phyloP scores from a whole-genome alignment of 2,329 filamentous ascomycete species.

The Fusarium zealandicum region DNA sequence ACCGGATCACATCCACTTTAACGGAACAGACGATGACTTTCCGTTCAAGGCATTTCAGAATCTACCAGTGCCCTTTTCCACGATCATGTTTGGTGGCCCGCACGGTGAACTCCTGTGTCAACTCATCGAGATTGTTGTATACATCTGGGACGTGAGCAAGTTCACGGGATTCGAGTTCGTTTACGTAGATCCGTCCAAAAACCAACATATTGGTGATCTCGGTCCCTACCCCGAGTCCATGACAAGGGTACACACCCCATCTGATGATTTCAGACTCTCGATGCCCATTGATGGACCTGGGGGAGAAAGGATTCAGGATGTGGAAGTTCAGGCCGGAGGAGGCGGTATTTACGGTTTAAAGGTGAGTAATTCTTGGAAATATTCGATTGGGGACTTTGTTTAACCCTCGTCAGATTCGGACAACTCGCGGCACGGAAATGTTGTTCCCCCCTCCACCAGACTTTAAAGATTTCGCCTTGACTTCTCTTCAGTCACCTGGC shows the following conservation, averaged over 20 bases:
- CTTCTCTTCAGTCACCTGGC: background rate
- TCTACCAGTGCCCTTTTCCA: background rate
- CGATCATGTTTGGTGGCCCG: background rate
- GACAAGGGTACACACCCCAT: background rate
- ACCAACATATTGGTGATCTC: background rate
- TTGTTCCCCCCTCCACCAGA: background rate
- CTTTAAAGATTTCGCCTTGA: background rate
- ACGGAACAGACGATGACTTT: background rate
- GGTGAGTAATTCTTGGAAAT: background rate
- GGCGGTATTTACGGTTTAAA: background rate
- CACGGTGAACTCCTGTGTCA: background rate
- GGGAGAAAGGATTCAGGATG: background rate
- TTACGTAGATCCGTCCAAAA: background rate
- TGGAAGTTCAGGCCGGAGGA: background rate
- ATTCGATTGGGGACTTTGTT: background rate
- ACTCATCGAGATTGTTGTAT: background rate
- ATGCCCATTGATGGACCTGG: conserved; percentile 5
- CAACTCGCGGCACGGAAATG: background rate
- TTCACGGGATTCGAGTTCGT: background rate
- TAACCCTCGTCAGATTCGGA: too few relatives aligned
- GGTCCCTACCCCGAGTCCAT: background rate
- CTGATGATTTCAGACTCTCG: background rate
- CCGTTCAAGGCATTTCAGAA: background rate
- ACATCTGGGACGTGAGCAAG: background rate
- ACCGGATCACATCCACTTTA: background rate